phyloP scores from a whole-genome alignment of 495 filamentous ascomycete species.

The Letharia lupina region DNA sequence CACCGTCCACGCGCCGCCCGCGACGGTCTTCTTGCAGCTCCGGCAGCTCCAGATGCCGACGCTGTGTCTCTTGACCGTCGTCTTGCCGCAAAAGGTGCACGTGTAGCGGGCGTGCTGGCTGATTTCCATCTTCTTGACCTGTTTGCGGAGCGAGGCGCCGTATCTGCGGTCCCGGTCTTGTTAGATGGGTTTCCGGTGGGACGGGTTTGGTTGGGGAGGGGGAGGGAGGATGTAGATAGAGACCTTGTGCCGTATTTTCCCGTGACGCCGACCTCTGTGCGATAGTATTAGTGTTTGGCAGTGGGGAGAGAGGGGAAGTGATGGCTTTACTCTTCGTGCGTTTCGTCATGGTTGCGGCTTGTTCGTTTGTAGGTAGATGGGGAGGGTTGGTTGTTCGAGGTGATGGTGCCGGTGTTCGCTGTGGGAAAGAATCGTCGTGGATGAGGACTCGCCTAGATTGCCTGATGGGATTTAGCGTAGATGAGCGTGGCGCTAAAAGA shows the following conservation, averaged over 20 bases:
- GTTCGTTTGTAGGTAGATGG: background rate
- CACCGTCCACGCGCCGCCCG: conserved; percentile 93
- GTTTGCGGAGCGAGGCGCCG: conserved; percentile 98
- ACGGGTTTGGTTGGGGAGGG: background rate
- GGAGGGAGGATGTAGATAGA: conserved; percentile 19
- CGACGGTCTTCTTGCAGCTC: conserved; percentile 86
- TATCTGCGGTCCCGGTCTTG: conserved; percentile 49
- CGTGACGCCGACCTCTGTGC: conserved; percentile 73
- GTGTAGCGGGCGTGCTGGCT: conserved; percentile 91
- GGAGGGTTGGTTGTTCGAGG: background rate
- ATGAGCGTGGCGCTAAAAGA: background rate
- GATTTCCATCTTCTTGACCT: conserved; percentile 99
- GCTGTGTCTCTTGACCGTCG: conserved; percentile 79
- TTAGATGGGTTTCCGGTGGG: background rate
- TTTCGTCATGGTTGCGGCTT: conserved; percentile 73
- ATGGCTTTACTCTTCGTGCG: conserved; percentile 71
- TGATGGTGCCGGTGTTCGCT: background rate
- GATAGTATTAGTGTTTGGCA: background rate
- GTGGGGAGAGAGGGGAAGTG: background rate
- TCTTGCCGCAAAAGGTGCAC: conserved; percentile 94
- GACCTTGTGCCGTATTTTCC: conserved; percentile 66
- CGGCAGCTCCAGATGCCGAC: conserved; percentile 97
- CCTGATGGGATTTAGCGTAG: background rate
- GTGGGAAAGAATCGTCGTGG: conserved; percentile 8
- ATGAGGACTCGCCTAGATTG: background rate